A percentile compares a stretch with the other conserved stretches of the same genome.
Conservation (phyloP, 345 rosid species). For the Microthlaspi erraticum region DNA sequence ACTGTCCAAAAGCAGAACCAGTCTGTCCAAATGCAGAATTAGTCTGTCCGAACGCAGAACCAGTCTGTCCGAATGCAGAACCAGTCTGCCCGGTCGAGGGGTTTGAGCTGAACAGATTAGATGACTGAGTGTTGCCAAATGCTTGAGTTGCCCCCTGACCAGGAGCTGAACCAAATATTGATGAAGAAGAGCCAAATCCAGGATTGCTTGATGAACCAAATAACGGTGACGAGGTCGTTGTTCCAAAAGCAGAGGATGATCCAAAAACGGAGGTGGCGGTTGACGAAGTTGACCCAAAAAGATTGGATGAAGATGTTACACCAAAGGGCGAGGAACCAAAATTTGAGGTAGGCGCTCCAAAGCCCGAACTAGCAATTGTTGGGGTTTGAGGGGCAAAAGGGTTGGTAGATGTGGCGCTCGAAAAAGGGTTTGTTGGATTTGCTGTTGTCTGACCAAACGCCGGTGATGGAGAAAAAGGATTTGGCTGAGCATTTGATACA, state of each 20-base stretch:
- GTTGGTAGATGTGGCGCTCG: slow-evolving; percentile 55
- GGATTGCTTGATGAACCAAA: slow-evolving; percentile 62
- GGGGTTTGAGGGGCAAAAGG: slow-evolving; percentile 70
- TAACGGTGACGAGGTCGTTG: slow-evolving; percentile 55
- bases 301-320: slow-evolving; percentile 52
- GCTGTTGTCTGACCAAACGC: slow-evolving; percentile 65
- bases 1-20: slow-evolving; percentile 63
- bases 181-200: slow-evolving; percentile 64
- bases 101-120: slow-evolving; percentile 63
- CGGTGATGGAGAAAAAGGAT: slow-evolving; percentile 63
- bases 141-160: slow-evolving; percentile 57
- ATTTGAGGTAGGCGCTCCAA: slow-evolving; percentile 50
- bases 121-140: slow-evolving; percentile 64
- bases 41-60: slow-evolving; percentile 62
- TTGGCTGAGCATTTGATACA: slow-evolving; percentile 55
- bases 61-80: slow-evolving; percentile 61
- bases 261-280: slow-evolving; percentile 57
- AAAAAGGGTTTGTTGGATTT: slow-evolving; percentile 56
- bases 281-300: slow-evolving; percentile 63
- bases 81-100: slow-evolving; percentile 64
- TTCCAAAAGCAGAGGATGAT: slow-evolving; percentile 66
- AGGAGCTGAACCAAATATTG: slow-evolving; percentile 59
- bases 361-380: slow-evolving; percentile 44
- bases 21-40: slow-evolving; percentile 62
- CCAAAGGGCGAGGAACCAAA: slow-evolving; percentile 57